phyloP scores from a whole-genome alignment of 495 filamentous ascomycete genomes.

The Elaphomyces granulatus region DNA sequence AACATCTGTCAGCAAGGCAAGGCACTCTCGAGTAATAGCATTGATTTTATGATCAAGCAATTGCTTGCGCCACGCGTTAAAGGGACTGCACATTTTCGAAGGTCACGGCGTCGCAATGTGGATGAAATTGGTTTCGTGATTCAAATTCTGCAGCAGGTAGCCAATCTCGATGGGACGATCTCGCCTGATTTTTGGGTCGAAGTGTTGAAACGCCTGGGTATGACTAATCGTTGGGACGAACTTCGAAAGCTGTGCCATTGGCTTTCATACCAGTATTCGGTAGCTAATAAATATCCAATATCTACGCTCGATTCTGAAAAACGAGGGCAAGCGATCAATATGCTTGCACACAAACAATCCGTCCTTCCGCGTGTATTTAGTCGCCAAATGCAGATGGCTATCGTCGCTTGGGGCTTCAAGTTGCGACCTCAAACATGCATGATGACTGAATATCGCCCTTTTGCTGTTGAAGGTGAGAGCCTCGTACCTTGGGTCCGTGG shows the following conservation, averaged over 20 bases:
- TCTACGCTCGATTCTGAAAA: not conserved
- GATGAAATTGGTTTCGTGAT: constrained; percentile 24
- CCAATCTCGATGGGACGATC: constrained; percentile 18
- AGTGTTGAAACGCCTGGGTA: constrained; percentile 28
- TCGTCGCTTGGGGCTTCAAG: constrained; percentile 47
- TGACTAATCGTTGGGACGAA: constrained; percentile 21
- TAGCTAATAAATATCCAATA: not conserved
- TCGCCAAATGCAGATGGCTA: constrained; percentile 31
- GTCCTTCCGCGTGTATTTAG: constrained; percentile 33
- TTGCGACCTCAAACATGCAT: constrained; percentile 14
- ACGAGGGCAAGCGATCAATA: not conserved
- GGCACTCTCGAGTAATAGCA: constrained; percentile 17
- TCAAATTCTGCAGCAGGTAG: constrained; percentile 22
- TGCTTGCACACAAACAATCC: constrained; percentile 1
- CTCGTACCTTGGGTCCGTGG: constrained; percentile 36
- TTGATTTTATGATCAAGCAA: constrained; percentile 24
- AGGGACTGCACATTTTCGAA: constrained; percentile 11
- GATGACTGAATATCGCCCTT: constrained; percentile 5
- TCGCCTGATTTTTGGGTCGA: constrained; percentile 26
- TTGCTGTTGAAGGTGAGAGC: constrained; percentile 5
- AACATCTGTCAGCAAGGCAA: constrained; percentile 20
- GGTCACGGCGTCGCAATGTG: constrained; percentile 1
- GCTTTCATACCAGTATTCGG: constrained; percentile 27
- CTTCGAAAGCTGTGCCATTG: constrained; percentile 28
- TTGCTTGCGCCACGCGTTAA: constrained; percentile 20